Base-by-base conservation (phyloP, 192 early-diverging fungal species). In the Podila horticola region DNA sequence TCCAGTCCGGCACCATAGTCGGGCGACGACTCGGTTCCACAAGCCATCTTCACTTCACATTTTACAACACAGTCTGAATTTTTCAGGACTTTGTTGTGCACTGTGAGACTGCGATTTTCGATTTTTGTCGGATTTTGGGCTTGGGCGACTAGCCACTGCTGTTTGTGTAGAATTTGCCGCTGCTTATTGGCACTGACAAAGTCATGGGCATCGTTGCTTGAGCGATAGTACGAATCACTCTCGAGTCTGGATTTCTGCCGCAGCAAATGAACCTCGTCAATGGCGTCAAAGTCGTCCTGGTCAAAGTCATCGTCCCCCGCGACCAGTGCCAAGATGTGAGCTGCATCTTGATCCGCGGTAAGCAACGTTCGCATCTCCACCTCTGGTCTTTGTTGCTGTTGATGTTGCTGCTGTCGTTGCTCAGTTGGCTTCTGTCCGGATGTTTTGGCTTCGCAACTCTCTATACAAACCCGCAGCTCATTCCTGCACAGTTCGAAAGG, bases 401-500 rank as follows among this genome's bases (percentile, higher is more conserved):
- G 24, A 10, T 36, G 34, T 1, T 36, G 34, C 11, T 36, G 34
- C 8, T 36, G 34, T 1, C 11, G 9, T 11, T 36, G 34, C 8
- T 10, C 9, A 55, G 22, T 4, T 19, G 24, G 22, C 24, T 55
- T 9, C 22, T 24, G 20, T 8, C 50, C 26, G 22, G 12, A 61
- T 61, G 28, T 10, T 10, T 2, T 30, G 22, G 36, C 12, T 4
- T 4, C 19, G 26, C 75, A 79, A 0, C 48, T 17, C 41, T 79
- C 30, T 33, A 79, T 13, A 48, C 77, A 73, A 15, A 13, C 19
- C 48, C 67, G 33, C 3, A 81, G 66, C 15, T 66, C 15, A 24
- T 55, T 73, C 19, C 58, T 81, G 67, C 77, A 81, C 5, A 73
- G 71, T 29, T 69, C 68, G 71, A 69, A 81, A n/a, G 76, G 77